phyloP scores from a whole-genome alignment of 23 red algal genomes.

The Pyropia haitanensis region DNA sequence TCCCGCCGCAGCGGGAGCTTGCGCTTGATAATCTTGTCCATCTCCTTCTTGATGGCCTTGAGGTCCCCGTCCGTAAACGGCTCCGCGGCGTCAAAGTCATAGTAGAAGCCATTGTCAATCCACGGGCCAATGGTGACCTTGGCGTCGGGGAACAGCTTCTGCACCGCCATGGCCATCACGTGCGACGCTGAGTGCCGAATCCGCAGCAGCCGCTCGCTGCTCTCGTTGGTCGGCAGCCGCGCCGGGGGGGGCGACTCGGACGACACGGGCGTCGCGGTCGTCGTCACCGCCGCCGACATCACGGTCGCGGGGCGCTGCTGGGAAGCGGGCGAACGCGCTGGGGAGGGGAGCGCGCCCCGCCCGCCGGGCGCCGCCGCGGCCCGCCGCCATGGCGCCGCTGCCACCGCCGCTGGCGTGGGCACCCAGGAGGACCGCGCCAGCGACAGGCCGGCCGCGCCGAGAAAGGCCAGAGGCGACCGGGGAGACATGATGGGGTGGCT shows the following conservation, averaged over 20 bases:
- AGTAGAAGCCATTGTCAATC: conserved; percentile 99
- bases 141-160: conserved; percentile 83
- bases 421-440: no score
- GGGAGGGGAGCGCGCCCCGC: no score
- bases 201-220: conserved; percentile 45
- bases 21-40: conserved; percentile 86
- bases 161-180: conserved; percentile 99
- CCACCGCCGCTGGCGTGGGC: no score
- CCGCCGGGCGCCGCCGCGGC: no score
- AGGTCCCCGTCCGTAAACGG: conserved; percentile 80
- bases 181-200: conserved; percentile 88
- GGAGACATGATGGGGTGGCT: no score
- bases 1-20: conserved; percentile 81
- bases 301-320: no score
- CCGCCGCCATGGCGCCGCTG: no score
- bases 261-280: no score
- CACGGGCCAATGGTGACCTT: conserved; percentile 97
- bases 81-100: conserved; percentile 75
- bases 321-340: no score
- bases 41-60: conserved; percentile 89
- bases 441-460: no score
- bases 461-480: no score
- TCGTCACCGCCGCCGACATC: no score
- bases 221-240: conserved; percentile 80
- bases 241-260: conserved; percentile 1